Base-by-base conservation (phyloP, 2,329 filamentous ascomycete genomes). In the Trichoderma hamatum region DNA sequence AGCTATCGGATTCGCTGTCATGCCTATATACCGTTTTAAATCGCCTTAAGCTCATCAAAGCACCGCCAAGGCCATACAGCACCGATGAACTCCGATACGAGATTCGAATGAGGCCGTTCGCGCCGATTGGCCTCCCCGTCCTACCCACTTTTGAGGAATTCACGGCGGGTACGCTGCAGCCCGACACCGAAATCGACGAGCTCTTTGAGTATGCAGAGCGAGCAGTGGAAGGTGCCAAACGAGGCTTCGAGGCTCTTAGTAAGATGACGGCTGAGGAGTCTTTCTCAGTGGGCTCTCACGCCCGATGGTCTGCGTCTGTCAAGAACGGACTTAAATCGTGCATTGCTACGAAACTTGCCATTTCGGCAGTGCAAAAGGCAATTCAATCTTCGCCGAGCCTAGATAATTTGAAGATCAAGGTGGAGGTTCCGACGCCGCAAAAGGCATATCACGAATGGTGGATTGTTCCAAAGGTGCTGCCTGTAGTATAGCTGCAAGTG, bases 41-140 rank as follows among this genome's bases (percentile, higher is more conserved):
- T 32, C 89, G 91, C 10, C 82, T 91, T 7, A 74, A 78, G 30
- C 76, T 89, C 70, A 72, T 93, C 73, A 80, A 82, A 62, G 69
- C 80, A 0, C 86, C 84, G 5, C 78, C 79, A 0, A 82, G 88
- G 1, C 89, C 90, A 0, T 96, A 94, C 76, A 88, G 89, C 68
- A 87, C 86, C 19, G 86, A 91, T 69, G 80, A 84, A 36, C 81
- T 94, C 5, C 89, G 93, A 14, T 94, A 96, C 77, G 91, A 96
- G 72, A 81, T 96, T 11, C 91, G 94, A 69, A 96, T 97, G 92
- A 92, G 91, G 74, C 92, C 93, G 0, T 97, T 96, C 75, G 83
- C 90, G 1, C 78, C 82, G 9, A 86, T 97, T 68, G 85, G 86
- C 11, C 83, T 92, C 2, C 92, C 93, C 0, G 86, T 88, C 70